A percentile compares a stretch with the other conserved stretches of the same genome.
Conservation (phyloP, 495 filamentous ascomycete genomes). For the Talaromyces thailandensis region DNA sequence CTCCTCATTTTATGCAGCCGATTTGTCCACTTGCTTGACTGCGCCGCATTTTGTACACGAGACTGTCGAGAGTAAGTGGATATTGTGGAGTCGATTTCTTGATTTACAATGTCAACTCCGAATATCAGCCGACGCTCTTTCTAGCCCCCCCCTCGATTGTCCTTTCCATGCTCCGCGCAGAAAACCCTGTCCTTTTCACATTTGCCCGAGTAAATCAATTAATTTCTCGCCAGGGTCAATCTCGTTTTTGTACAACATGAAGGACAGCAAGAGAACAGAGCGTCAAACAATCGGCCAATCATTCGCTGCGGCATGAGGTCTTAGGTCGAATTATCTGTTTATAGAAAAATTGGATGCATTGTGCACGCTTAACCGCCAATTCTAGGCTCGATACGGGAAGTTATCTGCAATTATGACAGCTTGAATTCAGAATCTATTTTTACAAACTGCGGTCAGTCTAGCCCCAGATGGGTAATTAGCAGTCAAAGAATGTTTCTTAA, state of each 20-base stretch:
- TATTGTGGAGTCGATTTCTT: background rate
- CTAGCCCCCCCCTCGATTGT: background rate
- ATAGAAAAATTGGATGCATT: background rate
- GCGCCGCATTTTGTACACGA: background rate
- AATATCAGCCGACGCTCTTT: background rate
- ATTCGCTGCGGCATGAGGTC: background rate
- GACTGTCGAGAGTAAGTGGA: background rate
- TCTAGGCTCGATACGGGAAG: background rate
- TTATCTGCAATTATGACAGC: background rate
- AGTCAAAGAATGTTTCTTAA: background rate
- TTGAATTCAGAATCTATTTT: background rate
- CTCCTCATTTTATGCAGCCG: background rate
- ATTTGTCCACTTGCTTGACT: background rate
- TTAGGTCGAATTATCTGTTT: background rate
- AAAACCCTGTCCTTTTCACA: background rate
- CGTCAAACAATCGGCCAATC: background rate
- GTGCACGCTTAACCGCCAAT: background rate
- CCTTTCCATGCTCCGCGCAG: background rate
- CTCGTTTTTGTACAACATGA: background rate
- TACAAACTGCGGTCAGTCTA: background rate
- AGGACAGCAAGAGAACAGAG: background rate
- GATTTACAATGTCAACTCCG: background rate
- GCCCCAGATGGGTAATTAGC: background rate
- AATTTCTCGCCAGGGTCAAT: background rate
- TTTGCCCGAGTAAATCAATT: background rate